Percentiles rank a stretch among this genome's conserved stretches.
Evolutionary conservation across 257 asterid species (phyloP).

Genomic region (Lithospermum erythrorhizon): DNA sequence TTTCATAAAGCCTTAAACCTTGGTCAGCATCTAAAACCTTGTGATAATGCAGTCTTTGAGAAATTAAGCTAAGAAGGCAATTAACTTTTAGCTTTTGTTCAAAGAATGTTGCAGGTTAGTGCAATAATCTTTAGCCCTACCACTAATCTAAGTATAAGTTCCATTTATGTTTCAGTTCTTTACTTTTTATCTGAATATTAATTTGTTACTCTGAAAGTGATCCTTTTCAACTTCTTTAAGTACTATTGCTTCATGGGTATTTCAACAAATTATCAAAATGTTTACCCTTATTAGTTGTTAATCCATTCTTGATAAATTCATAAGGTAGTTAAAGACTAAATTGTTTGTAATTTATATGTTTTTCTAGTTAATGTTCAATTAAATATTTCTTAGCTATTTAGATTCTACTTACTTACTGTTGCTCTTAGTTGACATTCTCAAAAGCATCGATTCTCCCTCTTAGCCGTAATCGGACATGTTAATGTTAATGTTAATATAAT

Average conservation of each 20-base stretch:
- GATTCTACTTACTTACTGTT: background rate
- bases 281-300: slow-evolving; percentile 2
- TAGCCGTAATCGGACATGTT: too few species aligned
- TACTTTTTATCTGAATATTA: slow-evolving; percentile 1
- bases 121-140: slow-evolving; percentile 33
- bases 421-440: background rate
- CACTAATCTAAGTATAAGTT: slow-evolving; percentile 10
- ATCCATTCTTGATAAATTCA: slow-evolving; percentile 13
- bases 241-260: slow-evolving; percentile 2
- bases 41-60: too few species aligned
- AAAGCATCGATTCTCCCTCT: slow-evolving; percentile 1
- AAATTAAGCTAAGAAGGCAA: too few species aligned
- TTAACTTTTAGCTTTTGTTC: too few species aligned
- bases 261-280: background rate
- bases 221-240: slow-evolving; percentile 1
- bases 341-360: slow-evolving; percentile 10
- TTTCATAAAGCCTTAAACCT: too few species aligned
- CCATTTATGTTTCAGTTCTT: slow-evolving; percentile 13
- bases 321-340: slow-evolving; percentile 3
- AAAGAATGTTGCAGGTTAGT: slow-evolving; percentile 16
- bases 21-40: too few species aligned
- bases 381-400: background rate
- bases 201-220: slow-evolving; percentile 5
- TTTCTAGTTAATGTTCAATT: background rate
- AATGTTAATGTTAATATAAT: too few species aligned